Percentiles rank a stretch among this genome's conserved stretches.
phyloP scores from a whole-genome alignment of 2,329 filamentous ascomycete genomes.

The Pezicula radicicola region DNA sequence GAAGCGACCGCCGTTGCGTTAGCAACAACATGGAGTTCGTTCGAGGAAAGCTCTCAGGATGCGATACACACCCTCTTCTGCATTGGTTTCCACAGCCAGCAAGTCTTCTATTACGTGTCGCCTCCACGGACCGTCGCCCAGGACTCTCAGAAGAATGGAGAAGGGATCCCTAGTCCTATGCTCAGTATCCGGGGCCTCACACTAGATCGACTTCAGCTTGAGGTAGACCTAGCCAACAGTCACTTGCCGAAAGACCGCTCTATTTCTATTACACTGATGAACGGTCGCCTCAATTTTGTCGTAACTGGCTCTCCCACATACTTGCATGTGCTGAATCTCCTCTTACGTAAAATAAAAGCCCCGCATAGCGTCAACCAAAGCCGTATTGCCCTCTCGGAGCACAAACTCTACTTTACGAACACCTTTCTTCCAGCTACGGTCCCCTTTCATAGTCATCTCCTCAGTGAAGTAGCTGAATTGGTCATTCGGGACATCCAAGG shows the following conservation, averaged over 20 bases:
- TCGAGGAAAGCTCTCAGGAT: neutral
- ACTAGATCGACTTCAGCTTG: neutral
- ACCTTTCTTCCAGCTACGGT: neutral
- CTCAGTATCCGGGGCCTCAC: neutral
- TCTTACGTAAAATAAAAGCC: neutral
- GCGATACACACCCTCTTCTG: neutral
- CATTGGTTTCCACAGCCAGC: neutral
- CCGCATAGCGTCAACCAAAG: neutral
- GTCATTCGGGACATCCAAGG: too few species aligned
- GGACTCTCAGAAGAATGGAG: neutral
- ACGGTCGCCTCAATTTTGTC: neutral
- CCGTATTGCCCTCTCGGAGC: neutral
- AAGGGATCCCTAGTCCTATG: neutral
- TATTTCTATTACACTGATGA: neutral
- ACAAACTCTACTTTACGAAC: neutral
- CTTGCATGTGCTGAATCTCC: neutral
- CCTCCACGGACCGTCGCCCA: neutral
- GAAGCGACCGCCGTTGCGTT: neutral
- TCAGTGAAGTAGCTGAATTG: too few species aligned
- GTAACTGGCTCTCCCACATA: neutral
- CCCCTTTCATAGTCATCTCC: neutral
- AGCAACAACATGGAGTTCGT: neutral
- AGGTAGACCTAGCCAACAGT: neutral
- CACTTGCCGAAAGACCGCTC: neutral
- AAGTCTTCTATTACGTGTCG: neutral